Evolutionary conservation across 2,329 filamentous ascomycete genomes (phyloP).

Genomic region (Colletotrichum lupini): DNA sequence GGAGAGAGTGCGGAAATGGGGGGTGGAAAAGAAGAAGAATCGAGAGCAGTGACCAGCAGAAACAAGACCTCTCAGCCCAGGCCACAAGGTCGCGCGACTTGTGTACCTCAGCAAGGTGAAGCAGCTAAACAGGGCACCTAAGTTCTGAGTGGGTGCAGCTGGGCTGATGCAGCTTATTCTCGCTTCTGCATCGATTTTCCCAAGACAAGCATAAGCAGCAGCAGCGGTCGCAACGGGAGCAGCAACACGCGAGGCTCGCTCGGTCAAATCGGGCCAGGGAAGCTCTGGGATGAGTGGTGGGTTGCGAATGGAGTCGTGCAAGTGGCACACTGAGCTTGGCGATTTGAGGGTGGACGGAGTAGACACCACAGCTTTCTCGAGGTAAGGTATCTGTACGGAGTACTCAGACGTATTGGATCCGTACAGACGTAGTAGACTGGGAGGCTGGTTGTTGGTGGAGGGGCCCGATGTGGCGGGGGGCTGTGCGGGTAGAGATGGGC

Average conservation of each 20-base stretch:
- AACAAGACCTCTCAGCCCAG: neutral
- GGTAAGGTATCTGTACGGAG: neutral
- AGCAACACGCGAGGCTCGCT: conserved; percentile 10
- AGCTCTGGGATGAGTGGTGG: conserved; percentile 17
- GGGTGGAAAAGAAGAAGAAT: conserved; percentile 9
- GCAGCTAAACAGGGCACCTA: conserved; percentile 4
- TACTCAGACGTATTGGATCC: too few relatives aligned
- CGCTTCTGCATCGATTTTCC: conserved; percentile 31
- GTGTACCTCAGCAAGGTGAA: conserved; percentile 23
- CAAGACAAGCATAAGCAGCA: conserved; percentile 22
- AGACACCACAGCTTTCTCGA: neutral
- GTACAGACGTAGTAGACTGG: too few relatives aligned
- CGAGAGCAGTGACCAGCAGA: neutral
- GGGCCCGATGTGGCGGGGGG: conserved; percentile 13
- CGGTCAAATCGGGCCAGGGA: conserved; percentile 24
- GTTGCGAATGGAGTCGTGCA: conserved; percentile 31
- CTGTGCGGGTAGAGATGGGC: conserved; percentile 1
- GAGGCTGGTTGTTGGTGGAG: conserved; percentile 3
- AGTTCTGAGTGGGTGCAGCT: conserved; percentile 27
- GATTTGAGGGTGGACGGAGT: conserved; percentile 12
- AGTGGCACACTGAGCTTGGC: conserved; percentile 26
- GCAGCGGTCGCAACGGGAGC: neutral
- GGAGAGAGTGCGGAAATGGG: conserved; percentile 5
- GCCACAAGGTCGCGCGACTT: neutral
- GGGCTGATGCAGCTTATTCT: conserved; percentile 35